A percentile compares a stretch with the other conserved stretches of the same genome.
Conservation (phyloP, 2,329 filamentous ascomycete species). For the Aaosphaeria arxii region DNA sequence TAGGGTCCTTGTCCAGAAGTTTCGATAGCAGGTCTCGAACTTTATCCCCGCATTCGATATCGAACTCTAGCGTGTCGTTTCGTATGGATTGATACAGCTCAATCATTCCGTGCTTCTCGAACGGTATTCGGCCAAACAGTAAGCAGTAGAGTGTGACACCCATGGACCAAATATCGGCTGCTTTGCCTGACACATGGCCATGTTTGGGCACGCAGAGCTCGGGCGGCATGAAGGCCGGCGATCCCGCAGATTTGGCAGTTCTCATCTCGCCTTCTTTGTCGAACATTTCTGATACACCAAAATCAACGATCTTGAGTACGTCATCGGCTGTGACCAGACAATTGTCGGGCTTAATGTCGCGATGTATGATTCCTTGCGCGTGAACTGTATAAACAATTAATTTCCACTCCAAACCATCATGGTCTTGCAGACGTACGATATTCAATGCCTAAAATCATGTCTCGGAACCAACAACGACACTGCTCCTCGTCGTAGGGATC, state of each 20-base stretch:
- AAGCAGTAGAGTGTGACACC: constrained; percentile 92
- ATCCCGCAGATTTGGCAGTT: constrained; percentile 89
- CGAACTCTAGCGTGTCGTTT: constrained; percentile 62
- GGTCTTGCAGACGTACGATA: constrained; percentile 61
- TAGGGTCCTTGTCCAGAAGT: constrained; percentile 81
- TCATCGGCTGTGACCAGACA: constrained; percentile 85
- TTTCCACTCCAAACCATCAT: not conserved
- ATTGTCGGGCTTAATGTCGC: constrained; percentile 98
- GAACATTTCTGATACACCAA: constrained; percentile 99
- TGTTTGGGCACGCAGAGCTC: constrained; percentile 87
- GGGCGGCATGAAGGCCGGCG: constrained; percentile 89
- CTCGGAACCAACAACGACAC: constrained; percentile 89
- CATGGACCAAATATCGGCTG: constrained; percentile 98
- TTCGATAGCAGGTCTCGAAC: constrained; percentile 72
- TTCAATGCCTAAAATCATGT: constrained; percentile 91
- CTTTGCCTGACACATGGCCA: constrained; percentile 81
- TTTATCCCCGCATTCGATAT: constrained; percentile 60
- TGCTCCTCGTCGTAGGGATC: constrained; percentile 78
- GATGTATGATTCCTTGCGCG: constrained; percentile 88
- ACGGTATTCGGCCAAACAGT: constrained; percentile 83
- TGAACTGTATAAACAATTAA: constrained; percentile 61
- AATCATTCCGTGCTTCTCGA: constrained; percentile 73
- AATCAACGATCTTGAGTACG: constrained; percentile 95
- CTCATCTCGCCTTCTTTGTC: constrained; percentile 84
- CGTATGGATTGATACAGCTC: constrained; percentile 90